Evolutionary conservation across 2,329 filamentous ascomycete species (phyloP).

Genomic region (Aspergillus nomiae): DNA sequence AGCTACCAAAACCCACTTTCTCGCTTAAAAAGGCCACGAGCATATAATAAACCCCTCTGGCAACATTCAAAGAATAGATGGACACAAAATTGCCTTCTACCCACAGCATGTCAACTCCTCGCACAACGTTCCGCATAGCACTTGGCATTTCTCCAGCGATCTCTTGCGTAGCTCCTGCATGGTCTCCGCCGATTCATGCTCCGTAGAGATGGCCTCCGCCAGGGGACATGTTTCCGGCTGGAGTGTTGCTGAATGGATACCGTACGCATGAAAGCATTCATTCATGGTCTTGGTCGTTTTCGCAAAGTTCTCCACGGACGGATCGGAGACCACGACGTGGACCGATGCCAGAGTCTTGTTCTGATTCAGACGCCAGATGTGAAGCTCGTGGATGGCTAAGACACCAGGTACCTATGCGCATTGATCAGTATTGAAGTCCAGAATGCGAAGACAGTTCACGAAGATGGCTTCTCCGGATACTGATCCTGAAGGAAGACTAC

Average conservation of each 20-base stretch:
- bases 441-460: not conserved
- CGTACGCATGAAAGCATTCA: conserved; percentile 70
- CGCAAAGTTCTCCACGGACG: conserved; percentile 59
- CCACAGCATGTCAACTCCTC: conserved; percentile 2
- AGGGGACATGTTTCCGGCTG: conserved; percentile 60
- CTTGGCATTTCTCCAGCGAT: conserved; percentile 4
- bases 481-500: not conserved
- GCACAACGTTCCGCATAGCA: not conserved
- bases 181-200: no score
- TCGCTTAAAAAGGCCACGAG: not conserved
- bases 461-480: conserved; percentile 3
- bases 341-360: conserved; percentile 67
- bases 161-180: not conserved
- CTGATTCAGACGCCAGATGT: conserved; percentile 72
- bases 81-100: not conserved
- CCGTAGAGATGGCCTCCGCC: not conserved
- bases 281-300: conserved; percentile 61
- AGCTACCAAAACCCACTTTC: no score
- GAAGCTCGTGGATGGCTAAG: conserved; percentile 67
- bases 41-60: not conserved
- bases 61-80: not conserved
- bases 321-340: conserved; percentile 65
- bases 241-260: conserved; percentile 68
- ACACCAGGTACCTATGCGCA: conserved; percentile 62
- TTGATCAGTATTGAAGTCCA: not conserved